These are phyloP conservation scores for Tetrahymena elliotti DNA, from an alignment of 73 alveolate genomes.

Conservation along the genomic window DNA sequence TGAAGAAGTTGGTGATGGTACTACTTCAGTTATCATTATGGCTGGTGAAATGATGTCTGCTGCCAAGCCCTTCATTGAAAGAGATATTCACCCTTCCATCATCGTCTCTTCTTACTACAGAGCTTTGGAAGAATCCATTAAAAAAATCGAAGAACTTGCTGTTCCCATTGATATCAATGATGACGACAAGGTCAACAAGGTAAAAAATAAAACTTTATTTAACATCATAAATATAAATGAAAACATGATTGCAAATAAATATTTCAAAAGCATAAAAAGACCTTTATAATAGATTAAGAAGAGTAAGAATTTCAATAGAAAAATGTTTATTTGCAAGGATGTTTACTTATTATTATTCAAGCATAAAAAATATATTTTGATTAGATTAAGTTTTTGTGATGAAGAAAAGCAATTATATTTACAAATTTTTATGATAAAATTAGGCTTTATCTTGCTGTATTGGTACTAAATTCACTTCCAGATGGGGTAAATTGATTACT, in stretches of 20 bases:
- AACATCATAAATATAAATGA: neutral
- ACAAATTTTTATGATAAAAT: too few relatives aligned
- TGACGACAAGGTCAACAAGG: constrained; percentile 71
- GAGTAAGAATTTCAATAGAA: neutral
- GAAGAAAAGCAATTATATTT: neutral
- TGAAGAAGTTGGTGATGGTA: constrained; percentile 98
- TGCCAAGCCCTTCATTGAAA: constrained; percentile 79
- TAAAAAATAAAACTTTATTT: neutral
- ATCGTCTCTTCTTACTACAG: constrained; percentile 90
- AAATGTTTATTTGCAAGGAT: neutral
- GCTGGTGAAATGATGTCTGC: constrained; percentile 97
- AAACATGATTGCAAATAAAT: neutral
- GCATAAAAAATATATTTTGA: too few relatives aligned
- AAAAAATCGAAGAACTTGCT: constrained; percentile 60
- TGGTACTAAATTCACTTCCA: constrained; percentile 89
- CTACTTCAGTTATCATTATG: constrained; percentile 96
- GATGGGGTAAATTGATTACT: constrained; percentile 86
- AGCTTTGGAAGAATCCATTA: constrained; percentile 91
- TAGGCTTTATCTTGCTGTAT: constrained; percentile 73
- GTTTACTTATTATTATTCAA: neutral
- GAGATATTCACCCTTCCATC: constrained; percentile 90
- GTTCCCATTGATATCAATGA: constrained; percentile 61
- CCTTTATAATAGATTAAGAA: neutral
- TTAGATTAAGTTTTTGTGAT: neutral
- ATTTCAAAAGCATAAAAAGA: neutral